These are phyloP conservation scores for Chrysoporthe cubensis DNA, from an alignment of 2,329 filamentous ascomycete genomes.

Conservation along the genomic window DNA sequence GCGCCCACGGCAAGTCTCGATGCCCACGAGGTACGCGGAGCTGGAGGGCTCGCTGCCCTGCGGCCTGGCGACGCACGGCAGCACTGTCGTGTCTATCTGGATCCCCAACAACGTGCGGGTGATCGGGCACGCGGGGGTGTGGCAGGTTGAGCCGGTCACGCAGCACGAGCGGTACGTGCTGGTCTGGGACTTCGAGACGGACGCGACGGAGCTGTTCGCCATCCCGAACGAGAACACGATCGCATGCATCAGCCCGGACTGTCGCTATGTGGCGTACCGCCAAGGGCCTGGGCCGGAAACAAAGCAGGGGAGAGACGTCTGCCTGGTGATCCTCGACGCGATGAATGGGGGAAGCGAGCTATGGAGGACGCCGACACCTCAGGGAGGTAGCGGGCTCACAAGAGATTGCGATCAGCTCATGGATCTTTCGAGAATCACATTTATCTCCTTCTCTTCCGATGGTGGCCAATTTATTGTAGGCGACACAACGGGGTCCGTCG, in stretches of 20 bases:
- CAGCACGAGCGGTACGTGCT: slow-evolving; percentile 42
- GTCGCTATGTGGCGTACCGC: slow-evolving; percentile 45
- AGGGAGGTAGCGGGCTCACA: slow-evolving; percentile 37
- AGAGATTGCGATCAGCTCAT: slow-evolving; percentile 39
- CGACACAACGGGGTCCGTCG: slow-evolving; percentile 39
- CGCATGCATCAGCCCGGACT: slow-evolving; percentile 45
- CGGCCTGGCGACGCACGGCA: slow-evolving; percentile 42
- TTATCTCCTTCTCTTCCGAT: slow-evolving; percentile 44
- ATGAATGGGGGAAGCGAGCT: slow-evolving; percentile 40
- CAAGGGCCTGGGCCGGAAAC: slow-evolving; percentile 31
- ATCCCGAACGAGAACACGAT: slow-evolving; percentile 42
- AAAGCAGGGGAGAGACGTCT: slow-evolving; percentile 10
- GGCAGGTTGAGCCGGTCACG: slow-evolving; percentile 39
- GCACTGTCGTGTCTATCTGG: slow-evolving; percentile 45
- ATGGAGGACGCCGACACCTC: slow-evolving; percentile 41
- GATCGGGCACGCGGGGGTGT: slow-evolving; percentile 37
- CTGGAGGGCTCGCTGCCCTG: slow-evolving; percentile 45
- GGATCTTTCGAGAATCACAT: slow-evolving; percentile 40
- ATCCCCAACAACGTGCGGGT: slow-evolving; percentile 44
- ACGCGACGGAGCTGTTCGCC: slow-evolving; percentile 42
- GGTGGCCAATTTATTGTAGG: slow-evolving; percentile 43
- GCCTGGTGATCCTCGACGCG: slow-evolving; percentile 43
- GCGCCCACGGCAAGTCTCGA: slow-evolving; percentile 40
- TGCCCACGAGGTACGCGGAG: slow-evolving; percentile 43
- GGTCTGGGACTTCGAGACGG: slow-evolving; percentile 44